Evolutionary conservation across 2,329 filamentous ascomycete genomes (phyloP).

Genomic region (Cyanodermella asteris): DNA sequence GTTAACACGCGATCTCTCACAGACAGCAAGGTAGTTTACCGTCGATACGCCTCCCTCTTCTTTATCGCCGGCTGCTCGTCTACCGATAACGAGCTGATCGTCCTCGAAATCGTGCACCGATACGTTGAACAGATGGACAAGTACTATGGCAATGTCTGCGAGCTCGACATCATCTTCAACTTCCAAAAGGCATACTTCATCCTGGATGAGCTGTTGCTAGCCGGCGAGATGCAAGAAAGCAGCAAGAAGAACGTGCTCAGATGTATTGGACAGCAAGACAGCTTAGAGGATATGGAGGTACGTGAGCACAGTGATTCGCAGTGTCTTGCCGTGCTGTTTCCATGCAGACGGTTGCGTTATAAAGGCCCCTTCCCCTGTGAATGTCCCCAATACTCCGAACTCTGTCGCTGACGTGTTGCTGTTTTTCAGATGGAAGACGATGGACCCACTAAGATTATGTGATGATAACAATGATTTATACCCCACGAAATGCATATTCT

Average conservation of each 20-base stretch:
- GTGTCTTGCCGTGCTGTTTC: no score
- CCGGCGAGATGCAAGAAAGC: constrained; percentile 93
- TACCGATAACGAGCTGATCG: constrained; percentile 96
- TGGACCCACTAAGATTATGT: constrained; percentile 71
- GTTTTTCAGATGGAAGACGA: constrained; percentile 60
- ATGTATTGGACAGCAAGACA: constrained; percentile 93
- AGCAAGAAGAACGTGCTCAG: constrained; percentile 97
- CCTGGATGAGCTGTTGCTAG: constrained; percentile 81
- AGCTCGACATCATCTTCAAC: constrained; percentile 98
- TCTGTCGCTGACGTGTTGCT: constrained; percentile 12
- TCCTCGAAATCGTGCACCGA: constrained; percentile 93
- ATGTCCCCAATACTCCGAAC: neutral
- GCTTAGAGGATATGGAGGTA: constrained; percentile 97
- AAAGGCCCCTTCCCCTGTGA: no score
- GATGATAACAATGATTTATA: constrained; percentile 14
- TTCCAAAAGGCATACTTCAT: constrained; percentile 99
- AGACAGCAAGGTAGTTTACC: constrained; percentile 98
- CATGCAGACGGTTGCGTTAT: no score
- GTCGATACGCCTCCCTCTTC: constrained; percentile 94
- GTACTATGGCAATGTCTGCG: constrained; percentile 99
- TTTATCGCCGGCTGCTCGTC: constrained; percentile 95
- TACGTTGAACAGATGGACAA: constrained; percentile 99
- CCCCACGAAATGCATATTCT: constrained; percentile 2
- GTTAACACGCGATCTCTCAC: constrained; percentile 8
- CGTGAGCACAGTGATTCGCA: constrained; percentile 17